These are phyloP conservation scores for Ophiostoma sp. DNA, from an alignment of 2,329 filamentous ascomycete species.

Conservation along the genomic window DNA sequence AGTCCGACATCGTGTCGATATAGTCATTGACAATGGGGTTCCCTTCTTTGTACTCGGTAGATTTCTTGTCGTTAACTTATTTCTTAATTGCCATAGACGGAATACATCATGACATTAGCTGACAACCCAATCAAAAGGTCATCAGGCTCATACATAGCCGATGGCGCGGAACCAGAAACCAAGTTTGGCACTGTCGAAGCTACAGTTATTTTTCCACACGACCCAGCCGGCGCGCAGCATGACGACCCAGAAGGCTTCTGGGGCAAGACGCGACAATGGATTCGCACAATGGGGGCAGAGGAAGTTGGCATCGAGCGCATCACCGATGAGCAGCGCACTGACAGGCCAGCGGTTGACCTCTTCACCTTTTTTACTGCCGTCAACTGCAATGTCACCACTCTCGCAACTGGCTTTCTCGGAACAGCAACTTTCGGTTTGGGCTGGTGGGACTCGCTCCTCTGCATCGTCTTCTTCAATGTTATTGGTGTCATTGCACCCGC, in stretches of 20 bases:
- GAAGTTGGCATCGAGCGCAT: slow-evolving; percentile 12
- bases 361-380: slow-evolving; percentile 2
- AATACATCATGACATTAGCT: not conserved
- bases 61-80: not conserved
- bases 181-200: not conserved
- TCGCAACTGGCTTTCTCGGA: slow-evolving; percentile 4
- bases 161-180: not conserved
- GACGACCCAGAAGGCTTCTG: not conserved
- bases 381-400: slow-evolving; percentile 6
- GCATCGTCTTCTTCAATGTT: slow-evolving; percentile 8
- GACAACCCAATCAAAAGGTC: not conserved
- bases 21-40: not conserved
- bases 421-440: not conserved
- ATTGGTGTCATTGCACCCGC: not conserved
- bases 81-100: not conserved
- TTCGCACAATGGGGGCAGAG: slow-evolving; percentile 1
- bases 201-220: not conserved
- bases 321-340: slow-evolving; percentile 4
- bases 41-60: not conserved
- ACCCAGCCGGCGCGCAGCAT: not conserved
- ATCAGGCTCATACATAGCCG: not conserved
- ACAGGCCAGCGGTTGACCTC: not conserved
- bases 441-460: slow-evolving; percentile 7
- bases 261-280: not conserved
- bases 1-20: not conserved